Conservation (phyloP, 352 stramenopile genomes). For the Pythium dissotocum region DNA sequence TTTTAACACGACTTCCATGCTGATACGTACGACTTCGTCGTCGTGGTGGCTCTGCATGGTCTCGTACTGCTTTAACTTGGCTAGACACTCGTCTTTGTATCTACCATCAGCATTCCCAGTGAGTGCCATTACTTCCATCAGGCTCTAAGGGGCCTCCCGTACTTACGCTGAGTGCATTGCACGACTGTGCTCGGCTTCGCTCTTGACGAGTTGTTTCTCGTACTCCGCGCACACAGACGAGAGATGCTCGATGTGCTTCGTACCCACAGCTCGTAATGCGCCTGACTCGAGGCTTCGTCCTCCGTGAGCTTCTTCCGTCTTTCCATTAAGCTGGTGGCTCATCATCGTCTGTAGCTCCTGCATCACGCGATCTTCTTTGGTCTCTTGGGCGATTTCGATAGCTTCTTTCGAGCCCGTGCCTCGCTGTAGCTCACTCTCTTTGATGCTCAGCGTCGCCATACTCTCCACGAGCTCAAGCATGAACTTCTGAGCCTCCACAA, state of each 20-base stretch:
- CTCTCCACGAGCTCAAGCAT: slow-evolving; percentile 53
- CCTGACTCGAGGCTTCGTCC: slow-evolving; percentile 41
- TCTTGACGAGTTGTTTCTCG: slow-evolving; percentile 50
- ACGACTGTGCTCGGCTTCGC: slow-evolving; percentile 49
- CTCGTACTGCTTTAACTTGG: slow-evolving; percentile 42
- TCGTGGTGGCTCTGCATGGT: slow-evolving; percentile 32
- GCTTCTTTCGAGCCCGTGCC: slow-evolving; percentile 21
- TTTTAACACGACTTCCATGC: too few species aligned
- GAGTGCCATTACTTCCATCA: neutral
- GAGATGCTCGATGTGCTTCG: slow-evolving; percentile 44
- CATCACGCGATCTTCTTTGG: slow-evolving; percentile 49
- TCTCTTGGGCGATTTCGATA: slow-evolving; percentile 12
- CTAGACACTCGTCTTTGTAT: slow-evolving; percentile 38
- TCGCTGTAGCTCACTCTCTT: slow-evolving; percentile 39
- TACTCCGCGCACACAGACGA: slow-evolving; percentile 42
- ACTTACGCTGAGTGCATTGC: slow-evolving; percentile 45
- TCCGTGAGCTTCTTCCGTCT: neutral
- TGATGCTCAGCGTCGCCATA: slow-evolving; percentile 43
- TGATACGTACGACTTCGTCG: slow-evolving; percentile 37
- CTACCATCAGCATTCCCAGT: slow-evolving; percentile 8
- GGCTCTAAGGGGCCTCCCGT: too few species aligned
- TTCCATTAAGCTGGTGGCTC: slow-evolving; percentile 1
- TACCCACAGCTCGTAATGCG: slow-evolving; percentile 42
- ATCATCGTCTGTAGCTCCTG: slow-evolving; percentile 39
- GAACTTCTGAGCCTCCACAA: slow-evolving; percentile 49